Percentiles rank a stretch among this genome's conserved stretches.
Conservation (phyloP, 1,284 basidiomycete genomes). For the Butyriboletus regius region DNA sequence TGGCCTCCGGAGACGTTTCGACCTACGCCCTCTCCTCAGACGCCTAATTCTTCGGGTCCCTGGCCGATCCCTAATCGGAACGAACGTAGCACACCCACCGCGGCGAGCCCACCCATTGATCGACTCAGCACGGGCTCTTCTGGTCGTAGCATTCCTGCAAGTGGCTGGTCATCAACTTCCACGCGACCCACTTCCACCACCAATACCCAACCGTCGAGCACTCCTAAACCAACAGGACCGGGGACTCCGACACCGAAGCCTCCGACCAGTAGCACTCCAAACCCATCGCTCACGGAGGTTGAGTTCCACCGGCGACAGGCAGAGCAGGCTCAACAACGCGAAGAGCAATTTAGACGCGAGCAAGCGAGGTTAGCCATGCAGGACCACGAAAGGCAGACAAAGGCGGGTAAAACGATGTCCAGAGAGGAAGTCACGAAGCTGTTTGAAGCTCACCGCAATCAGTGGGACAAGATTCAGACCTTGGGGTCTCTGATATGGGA, state of each 20-base stretch:
- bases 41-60: constrained; percentile 22
- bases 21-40: constrained; percentile 24
- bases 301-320: constrained; percentile 53
- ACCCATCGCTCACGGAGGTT: constrained; percentile 35
- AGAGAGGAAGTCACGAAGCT: constrained; percentile 49
- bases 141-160: constrained; percentile 22
- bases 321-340: constrained; percentile 49
- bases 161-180: constrained; percentile 31
- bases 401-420: constrained; percentile 41
- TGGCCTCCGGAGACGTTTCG: constrained; percentile 26
- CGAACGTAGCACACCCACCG: constrained; percentile 19
- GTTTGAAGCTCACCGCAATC: constrained; percentile 51
- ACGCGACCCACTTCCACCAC: constrained; percentile 30
- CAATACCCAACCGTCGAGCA: constrained; percentile 29
- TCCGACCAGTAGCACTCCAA: constrained; percentile 14
- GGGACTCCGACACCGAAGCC: constrained; percentile 22
- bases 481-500: constrained; percentile 42
- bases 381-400: constrained; percentile 41
- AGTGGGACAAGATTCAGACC: constrained; percentile 46
- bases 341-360: constrained; percentile 54
- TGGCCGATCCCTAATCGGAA: constrained; percentile 31
- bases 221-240: constrained; percentile 27
- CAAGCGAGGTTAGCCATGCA: constrained; percentile 42
- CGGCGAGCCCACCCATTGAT: constrained; percentile 25
- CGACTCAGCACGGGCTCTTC: constrained; percentile 24